Percentiles rank a stretch among this genome's conserved stretches.
These are phyloP conservation scores for Didymella exigua DNA, from an alignment of 2,329 filamentous ascomycete species.

Conservation along the genomic window DNA sequence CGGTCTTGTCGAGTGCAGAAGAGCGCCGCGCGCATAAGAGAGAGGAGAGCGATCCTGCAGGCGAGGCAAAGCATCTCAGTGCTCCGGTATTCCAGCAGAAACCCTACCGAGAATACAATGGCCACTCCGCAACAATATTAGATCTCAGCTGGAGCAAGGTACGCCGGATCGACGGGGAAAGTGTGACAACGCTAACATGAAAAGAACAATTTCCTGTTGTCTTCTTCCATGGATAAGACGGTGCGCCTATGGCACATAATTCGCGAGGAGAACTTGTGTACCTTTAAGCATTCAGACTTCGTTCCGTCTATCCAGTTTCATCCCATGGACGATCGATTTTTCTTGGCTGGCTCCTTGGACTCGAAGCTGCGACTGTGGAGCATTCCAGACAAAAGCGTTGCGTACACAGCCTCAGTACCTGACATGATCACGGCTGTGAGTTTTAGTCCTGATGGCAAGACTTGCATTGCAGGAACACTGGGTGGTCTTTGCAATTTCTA, in stretches of 20 bases:
- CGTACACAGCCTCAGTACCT: slow-evolving; percentile 75
- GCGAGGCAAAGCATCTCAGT: slow-evolving; percentile 69
- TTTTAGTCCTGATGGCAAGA: slow-evolving; percentile 90
- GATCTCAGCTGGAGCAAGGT: slow-evolving; percentile 96
- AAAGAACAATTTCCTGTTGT: slow-evolving; percentile 90
- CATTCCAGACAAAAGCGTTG: slow-evolving; percentile 93
- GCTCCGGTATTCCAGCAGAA: slow-evolving; percentile 88
- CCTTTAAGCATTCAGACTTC: slow-evolving; percentile 93
- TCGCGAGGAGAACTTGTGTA: slow-evolving; percentile 83
- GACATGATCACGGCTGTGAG: slow-evolving; percentile 94
- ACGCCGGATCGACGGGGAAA: neutral
- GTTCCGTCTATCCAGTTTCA: slow-evolving; percentile 96
- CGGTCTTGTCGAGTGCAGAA: slow-evolving; percentile 80
- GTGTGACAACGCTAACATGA: neutral
- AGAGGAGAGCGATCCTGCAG: slow-evolving; percentile 65
- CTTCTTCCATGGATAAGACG: slow-evolving; percentile 97
- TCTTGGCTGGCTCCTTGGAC: slow-evolving; percentile 90
- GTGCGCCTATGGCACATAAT: slow-evolving; percentile 93
- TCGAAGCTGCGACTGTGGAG: slow-evolving; percentile 90
- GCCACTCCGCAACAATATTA: slow-evolving; percentile 83
- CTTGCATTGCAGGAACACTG: slow-evolving; percentile 84
- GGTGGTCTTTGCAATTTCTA: slow-evolving; percentile 88
- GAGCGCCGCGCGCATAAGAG: slow-evolving; percentile 77
- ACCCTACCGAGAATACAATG: slow-evolving; percentile 78
- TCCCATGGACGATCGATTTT: slow-evolving; percentile 93